Evolutionary conservation across 352 stramenopile genomes (phyloP), one percentile per base, ranked within the genome.

Genomic region (Phytophthora tubulina): DNA sequence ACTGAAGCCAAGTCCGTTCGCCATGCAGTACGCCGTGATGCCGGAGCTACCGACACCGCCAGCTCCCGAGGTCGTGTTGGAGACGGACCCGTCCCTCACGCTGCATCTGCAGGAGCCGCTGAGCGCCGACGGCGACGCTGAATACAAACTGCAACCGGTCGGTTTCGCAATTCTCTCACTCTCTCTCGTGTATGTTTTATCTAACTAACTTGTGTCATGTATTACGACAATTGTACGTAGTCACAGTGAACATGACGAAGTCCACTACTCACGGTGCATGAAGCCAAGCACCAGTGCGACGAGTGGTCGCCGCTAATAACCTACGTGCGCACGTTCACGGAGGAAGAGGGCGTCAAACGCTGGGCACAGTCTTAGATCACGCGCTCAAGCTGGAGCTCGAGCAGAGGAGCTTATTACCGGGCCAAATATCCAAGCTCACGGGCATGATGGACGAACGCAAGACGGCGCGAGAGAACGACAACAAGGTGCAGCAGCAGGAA

Each of bases 271-370:
- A 60, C 95, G 13, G 86, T 94, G 64, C 55, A 90, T 35, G 80
- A 91, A 36, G 76, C 72, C 15, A 81, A 84, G 32, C 81, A 81
- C 8, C 75, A 88, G 50, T 94, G 87, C 75, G 82, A 82, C 49
- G 89, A 96, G 52, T 95, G 87, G 84, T 94, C 87, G 21, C 56
- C 65, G 30, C 73, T 93, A 38, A 93, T 78, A n/a, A 31, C 80
- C 0, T 92, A 96, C 49, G 69, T 89, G 49, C 87, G 87, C 72
- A 96, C 87, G 54, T 96, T 96, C 68, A 95, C 87, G 64, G 89
- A 96, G 60, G 89, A 96, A 53, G 86, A 96, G 57, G 89, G 95
- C 46, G 88, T 86, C 49, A 96, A 96, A 77, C 89, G 89, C 33
- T 86, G 6, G 86, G 89, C 42, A 96, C 89, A 8, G 87, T 92